Evolutionary conservation across 306 rosid genomes (phyloP), one percentile per base, ranked within the genome.

Genomic region (Cucumis cinereus): DNA sequence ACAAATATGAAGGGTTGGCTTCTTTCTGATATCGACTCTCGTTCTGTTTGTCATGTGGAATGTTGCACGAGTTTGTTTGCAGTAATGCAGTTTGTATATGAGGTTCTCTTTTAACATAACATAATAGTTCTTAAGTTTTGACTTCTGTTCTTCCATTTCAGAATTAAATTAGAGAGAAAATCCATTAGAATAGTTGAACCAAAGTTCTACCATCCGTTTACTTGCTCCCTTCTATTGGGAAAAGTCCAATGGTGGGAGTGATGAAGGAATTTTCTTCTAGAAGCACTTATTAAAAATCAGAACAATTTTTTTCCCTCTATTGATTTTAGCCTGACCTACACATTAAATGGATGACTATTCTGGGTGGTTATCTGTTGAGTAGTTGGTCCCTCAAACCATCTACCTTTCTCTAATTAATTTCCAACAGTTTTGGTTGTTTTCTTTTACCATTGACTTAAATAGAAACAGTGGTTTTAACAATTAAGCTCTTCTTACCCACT

Each of bases 1-100:
- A 15, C 81, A 76, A 79, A 71, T 64, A 60, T 57, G 78, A 76
- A 15, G 58, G 28, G 72, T 75, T 33, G 59, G 11, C 73, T 71
- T 56, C 79, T 2, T 19, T 11, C 79, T 49, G 17, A 71, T 78
- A 71, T 82, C 61, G 10, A 1, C 80, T 73, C 49, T 45, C 40
- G 28, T 35, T 68, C 58, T 49, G 10, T 30, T 45, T 40, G 19
- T 12, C 16, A 41, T 40, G 62, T 73, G 73, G 73, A 79, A 80
- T 77, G 69, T 70, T 73, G 73, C 67, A 74, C 1, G n/a, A 0
- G 49, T 60, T 53, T 11, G 70, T 60, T 40, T 71, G 52, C 64
- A 64, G 74, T 75, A 67, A 79, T 33, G 20, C n/a, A 64, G 55
- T 15, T 56, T 78, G 62, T 68, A 73, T 30, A 52, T 73, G 16